These are phyloP conservation scores for Acacia confusa DNA, from an alignment of 306 rosid species.

Conservation along the genomic window DNA sequence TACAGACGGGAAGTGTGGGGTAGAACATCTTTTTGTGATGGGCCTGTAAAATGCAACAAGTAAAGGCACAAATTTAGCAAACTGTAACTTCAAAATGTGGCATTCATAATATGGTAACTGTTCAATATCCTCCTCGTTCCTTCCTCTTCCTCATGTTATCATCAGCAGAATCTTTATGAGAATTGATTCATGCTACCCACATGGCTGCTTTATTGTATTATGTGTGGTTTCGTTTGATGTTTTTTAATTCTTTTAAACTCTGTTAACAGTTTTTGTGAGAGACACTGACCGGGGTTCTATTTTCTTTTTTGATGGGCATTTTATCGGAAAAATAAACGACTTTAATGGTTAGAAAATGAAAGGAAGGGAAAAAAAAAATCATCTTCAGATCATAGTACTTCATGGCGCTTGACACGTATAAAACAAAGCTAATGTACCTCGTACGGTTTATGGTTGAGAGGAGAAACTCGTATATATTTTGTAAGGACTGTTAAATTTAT, in stretches of 20 bases:
- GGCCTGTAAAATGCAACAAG: conserved; percentile 34
- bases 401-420: neutral
- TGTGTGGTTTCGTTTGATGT: neutral
- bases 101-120: conserved; percentile 30
- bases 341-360: neutral
- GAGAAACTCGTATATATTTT: neutral
- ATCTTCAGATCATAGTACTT: neutral
- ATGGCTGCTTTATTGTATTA: neutral
- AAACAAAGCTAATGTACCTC: neutral
- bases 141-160: neutral
- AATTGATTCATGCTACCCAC: conserved; percentile 37
- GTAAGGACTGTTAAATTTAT: neutral
- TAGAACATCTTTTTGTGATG: conserved; percentile 32
- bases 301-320: neutral
- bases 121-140: conserved; percentile 29
- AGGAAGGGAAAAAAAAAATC: neutral
- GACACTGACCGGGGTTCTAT: neutral
- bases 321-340: neutral
- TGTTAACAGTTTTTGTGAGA: neutral
- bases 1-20: conserved; percentile 15
- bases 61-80: conserved; percentile 39
- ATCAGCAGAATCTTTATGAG: conserved; percentile 33
- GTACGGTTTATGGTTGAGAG: neutral
- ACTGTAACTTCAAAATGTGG: conserved; percentile 25
- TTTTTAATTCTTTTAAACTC: neutral